Percentiles rank a stretch among this genome's conserved stretches.
These are phyloP conservation scores for Wickerhamomyces sp. DNA, from an alignment of 1,139 yeast species.

Conservation along the genomic window DNA sequence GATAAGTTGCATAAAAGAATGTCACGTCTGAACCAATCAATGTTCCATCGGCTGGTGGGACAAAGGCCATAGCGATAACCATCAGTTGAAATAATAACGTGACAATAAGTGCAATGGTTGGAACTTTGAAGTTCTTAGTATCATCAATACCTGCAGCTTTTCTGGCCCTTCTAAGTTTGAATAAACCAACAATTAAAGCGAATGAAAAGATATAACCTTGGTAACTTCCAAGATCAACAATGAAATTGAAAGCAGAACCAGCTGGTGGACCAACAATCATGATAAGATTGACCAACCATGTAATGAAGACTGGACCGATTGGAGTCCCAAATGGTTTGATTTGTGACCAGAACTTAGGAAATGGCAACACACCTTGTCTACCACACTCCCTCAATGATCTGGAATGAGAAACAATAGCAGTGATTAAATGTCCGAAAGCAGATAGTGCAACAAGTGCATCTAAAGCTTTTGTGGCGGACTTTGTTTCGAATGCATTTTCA, in stretches of 20 bases:
- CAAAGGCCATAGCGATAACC: constrained; percentile 35
- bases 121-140: constrained; percentile 20
- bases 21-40: constrained; percentile 34
- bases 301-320: constrained; percentile 33
- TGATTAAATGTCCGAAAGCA: constrained; percentile 39
- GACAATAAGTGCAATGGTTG: constrained; percentile 28
- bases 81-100: constrained; percentile 29
- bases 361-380: constrained; percentile 43
- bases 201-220: constrained; percentile 31
- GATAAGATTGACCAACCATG: constrained; percentile 35
- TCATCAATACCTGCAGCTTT: constrained; percentile 16
- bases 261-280: constrained; percentile 41
- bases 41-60: constrained; percentile 31
- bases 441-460: constrained; percentile 37
- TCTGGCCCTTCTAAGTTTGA: constrained; percentile 32
- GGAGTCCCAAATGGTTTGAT: constrained; percentile 42
- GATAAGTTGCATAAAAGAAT: constrained; percentile 26
- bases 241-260: constrained; percentile 43
- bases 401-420: constrained; percentile 38
- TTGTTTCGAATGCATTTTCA: constrained; percentile 31
- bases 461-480: constrained; percentile 31
- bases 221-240: constrained; percentile 30
- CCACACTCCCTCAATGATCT: constrained; percentile 42
- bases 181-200: constrained; percentile 24
- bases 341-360: constrained; percentile 35